Evolutionary conservation across 2,329 filamentous ascomycete species (phyloP).

Genomic region (Teratosphaeria viscida): DNA sequence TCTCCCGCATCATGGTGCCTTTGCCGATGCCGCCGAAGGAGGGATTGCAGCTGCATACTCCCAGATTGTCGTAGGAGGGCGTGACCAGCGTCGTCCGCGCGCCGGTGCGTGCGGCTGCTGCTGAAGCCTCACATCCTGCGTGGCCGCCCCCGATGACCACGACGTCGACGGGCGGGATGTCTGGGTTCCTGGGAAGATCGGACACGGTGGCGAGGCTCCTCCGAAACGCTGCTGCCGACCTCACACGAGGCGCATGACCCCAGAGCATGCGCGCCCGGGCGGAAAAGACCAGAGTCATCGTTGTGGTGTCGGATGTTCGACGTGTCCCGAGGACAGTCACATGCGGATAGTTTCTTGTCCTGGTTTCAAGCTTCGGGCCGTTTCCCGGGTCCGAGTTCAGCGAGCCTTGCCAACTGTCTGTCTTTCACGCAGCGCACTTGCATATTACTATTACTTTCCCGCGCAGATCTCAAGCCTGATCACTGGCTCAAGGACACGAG

Average conservation of each 20-base stretch:
- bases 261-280: constrained; percentile 31
- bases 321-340: not conserved
- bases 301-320: not conserved
- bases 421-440: not conserved
- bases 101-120: constrained; percentile 79
- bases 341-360: not conserved
- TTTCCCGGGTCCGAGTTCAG: not conserved
- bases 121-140: constrained; percentile 86
- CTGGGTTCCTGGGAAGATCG: constrained; percentile 14
- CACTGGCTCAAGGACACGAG: not conserved
- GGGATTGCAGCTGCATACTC: constrained; percentile 92
- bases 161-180: constrained; percentile 52
- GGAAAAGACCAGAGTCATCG: constrained; percentile 18
- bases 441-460: not conserved
- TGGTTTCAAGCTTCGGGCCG: not conserved
- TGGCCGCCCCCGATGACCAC: constrained; percentile 93
- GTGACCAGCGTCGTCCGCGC: constrained; percentile 85
- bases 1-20: constrained; percentile 87
- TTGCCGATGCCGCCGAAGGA: constrained; percentile 98
- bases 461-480: not conserved
- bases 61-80: constrained; percentile 76
- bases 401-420: not conserved
- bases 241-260: constrained; percentile 38
- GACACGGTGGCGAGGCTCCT: constrained; percentile 38
- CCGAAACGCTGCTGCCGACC: constrained; percentile 27